Base-by-base conservation (phyloP, 495 filamentous ascomycete species). In the Xylaria sp. region DNA sequence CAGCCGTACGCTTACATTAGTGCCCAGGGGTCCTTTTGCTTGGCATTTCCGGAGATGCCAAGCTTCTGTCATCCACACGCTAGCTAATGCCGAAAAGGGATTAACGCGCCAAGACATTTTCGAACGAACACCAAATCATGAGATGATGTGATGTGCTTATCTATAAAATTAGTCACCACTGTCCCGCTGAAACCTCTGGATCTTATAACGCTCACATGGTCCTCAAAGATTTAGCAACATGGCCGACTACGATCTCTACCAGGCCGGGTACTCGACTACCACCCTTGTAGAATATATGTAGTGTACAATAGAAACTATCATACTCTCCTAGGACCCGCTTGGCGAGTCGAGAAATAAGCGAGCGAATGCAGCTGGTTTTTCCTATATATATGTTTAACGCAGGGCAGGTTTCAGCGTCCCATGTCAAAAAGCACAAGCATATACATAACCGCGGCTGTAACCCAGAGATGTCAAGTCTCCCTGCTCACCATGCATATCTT, bases 21-120 rank as follows among this genome's bases (percentile, higher is more conserved):
- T 9, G 55, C 55, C 15, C 19, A n/a, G 55, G 35, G 17, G 31
- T 37, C 55, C 55, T 15, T 17, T 33, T 14, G 19, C 55, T 58
- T 35, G 55, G 55, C 55, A 35, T 58, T 19, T 58, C 19, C 55
- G 55, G 55, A 58, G 17, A 33, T 58, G 55, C 31, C 55, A 58
- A 58, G 31, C 29, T 35, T 33, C 31, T 35, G 12, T 31, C 31
- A 9, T 29, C 3, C 21, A 4, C 12, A 55, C 50, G 8, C 26
- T 58, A 58, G 55, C 31, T 31, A 31, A 58, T 9, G 31, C 55
- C 17, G 21, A 21, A 37, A 12, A 37, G 15, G 33, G 31, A 37
- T 37, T 43, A 43, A 17, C 2, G 15, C 37, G 58, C 33, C 58
- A 26, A 59, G 29, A 35, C 3, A 59, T 59, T 5, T 33, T 31